Evolutionary conservation across 1,284 basidiomycete genomes (phyloP).

Genomic region (Puccinia hordei): DNA sequence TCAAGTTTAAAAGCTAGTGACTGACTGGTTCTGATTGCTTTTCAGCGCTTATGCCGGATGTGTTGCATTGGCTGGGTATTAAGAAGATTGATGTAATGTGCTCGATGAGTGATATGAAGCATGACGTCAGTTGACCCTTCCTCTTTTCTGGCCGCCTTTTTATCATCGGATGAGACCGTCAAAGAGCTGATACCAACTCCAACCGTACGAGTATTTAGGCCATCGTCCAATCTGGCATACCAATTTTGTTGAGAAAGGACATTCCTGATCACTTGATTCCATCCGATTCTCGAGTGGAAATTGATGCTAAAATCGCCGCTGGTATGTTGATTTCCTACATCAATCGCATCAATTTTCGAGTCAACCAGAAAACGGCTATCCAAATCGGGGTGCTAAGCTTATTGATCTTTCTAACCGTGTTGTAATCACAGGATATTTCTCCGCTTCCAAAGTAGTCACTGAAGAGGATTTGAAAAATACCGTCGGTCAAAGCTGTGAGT

Average conservation of each 20-base stretch:
- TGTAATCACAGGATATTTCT: slow-evolving; percentile 37
- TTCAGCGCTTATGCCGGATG: slow-evolving; percentile 85
- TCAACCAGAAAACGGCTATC: not conserved
- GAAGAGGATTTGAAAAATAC: slow-evolving; percentile 46
- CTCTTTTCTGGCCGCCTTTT: not conserved
- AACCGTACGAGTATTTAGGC: not conserved
- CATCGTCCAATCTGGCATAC: slow-evolving; percentile 82
- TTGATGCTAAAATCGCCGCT: slow-evolving; percentile 88
- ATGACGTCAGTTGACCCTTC: slow-evolving; percentile 54
- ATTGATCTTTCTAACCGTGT: no score
- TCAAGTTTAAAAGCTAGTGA: not conserved
- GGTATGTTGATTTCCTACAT: slow-evolving; percentile 62
- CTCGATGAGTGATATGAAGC: slow-evolving; percentile 83
- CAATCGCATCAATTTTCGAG: not conserved
- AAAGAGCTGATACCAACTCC: not conserved
- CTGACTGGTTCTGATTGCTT: not conserved
- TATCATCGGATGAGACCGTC: not conserved
- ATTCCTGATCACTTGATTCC: slow-evolving; percentile 82
- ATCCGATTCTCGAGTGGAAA: slow-evolving; percentile 89
- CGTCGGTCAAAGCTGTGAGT: slow-evolving; percentile 35
- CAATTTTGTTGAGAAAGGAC: slow-evolving; percentile 78
- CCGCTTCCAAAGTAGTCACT: slow-evolving; percentile 40
- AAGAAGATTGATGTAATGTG: slow-evolving; percentile 78
- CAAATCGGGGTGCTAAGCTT: not conserved
- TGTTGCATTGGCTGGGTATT: slow-evolving; percentile 72